Base-by-base conservation (phyloP, 2,329 filamentous ascomycete genomes). In the Ophiostoma perfectum region DNA sequence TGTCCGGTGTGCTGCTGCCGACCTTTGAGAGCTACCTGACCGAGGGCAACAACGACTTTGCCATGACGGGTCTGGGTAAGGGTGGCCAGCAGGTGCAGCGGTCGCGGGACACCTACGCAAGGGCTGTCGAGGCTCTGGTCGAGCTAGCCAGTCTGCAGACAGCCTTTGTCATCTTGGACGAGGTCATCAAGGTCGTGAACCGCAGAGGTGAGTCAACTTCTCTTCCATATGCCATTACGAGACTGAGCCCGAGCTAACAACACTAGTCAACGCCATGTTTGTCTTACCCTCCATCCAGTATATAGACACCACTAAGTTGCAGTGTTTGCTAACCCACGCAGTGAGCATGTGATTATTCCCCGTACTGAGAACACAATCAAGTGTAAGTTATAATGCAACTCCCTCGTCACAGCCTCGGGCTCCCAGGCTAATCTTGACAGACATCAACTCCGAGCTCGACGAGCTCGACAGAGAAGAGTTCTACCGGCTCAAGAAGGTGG, bases 331-430 rank as follows among this genome's bases (percentile, higher is more conserved):
- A 68, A 73, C 68, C 38, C 3, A 38, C 4, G 4, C 73, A 90
- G 87, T 75, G 91, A 95, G 79, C 91, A 96, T 78, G 92, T 99
- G 74, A 98, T 99, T 74, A 99, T 99, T 75, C 95, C 95, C 12
- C 86, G 95, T 73, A 99, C 95, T 14, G 95, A 99, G 78, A 99
- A 98, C 76, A 99, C 95, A n/a, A 99, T 99, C 82, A 97, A 97
- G 81, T 99, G 89, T 89, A 81, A 73, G 85, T 75, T 8, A 3
- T 8, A 38, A 66, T 27, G 3, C 16, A 27, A 16, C 12, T 16
- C 1, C 49, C 14, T n/a, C 49, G 6, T 18, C 49, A 27, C 39
- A 4, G 18, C 3, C 58, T 42, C 5, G 1, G 3, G 11, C 58
- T n/a, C 58, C 0, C 1, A 9, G 12, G 41, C 64, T 58, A 41